Conservation (phyloP, 768 basidiomycete species). For the Tylopilus sp. region DNA sequence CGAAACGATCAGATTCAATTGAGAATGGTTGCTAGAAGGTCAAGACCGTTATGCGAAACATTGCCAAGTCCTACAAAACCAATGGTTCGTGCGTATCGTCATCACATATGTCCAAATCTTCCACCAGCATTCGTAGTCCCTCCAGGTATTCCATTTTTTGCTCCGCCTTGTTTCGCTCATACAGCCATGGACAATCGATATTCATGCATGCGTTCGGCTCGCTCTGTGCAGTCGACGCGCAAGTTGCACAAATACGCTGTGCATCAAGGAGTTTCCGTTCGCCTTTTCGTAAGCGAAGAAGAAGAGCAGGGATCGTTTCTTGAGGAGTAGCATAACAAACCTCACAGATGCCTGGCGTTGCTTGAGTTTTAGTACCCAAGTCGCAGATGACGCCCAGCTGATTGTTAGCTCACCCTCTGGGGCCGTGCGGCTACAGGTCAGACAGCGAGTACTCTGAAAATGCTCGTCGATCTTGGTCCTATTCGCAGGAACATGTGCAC, state of each 20-base stretch:
- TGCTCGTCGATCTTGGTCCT: slow-evolving; percentile 67
- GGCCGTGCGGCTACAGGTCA: slow-evolving; percentile 57
- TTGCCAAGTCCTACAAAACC: not conserved
- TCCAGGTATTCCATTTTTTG: slow-evolving; percentile 32
- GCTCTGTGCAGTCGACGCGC: slow-evolving; percentile 49
- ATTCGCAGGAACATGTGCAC: slow-evolving; percentile 29
- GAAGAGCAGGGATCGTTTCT: slow-evolving; percentile 54
- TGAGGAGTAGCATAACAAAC: slow-evolving; percentile 51
- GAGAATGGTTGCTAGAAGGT: no score
- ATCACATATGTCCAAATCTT: slow-evolving; percentile 20
- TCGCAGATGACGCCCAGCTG: not conserved
- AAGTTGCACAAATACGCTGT: slow-evolving; percentile 71
- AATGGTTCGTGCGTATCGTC: not conserved
- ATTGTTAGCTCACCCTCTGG: slow-evolving; percentile 45
- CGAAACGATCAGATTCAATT: no score
- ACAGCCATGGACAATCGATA: slow-evolving; percentile 84
- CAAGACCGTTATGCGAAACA: no score
- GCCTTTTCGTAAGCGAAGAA: slow-evolving; percentile 49
- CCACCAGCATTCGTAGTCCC: slow-evolving; percentile 29
- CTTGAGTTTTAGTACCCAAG: not conserved
- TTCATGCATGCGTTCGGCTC: slow-evolving; percentile 77
- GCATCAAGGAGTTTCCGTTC: slow-evolving; percentile 54
- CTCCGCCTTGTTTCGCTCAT: slow-evolving; percentile 61
- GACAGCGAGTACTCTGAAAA: slow-evolving; percentile 66
- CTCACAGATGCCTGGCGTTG: slow-evolving; percentile 56